Evolutionary conservation across 805 yeast genomes (phyloP).

Genomic region (Scheffersomyces amazonensis): DNA sequence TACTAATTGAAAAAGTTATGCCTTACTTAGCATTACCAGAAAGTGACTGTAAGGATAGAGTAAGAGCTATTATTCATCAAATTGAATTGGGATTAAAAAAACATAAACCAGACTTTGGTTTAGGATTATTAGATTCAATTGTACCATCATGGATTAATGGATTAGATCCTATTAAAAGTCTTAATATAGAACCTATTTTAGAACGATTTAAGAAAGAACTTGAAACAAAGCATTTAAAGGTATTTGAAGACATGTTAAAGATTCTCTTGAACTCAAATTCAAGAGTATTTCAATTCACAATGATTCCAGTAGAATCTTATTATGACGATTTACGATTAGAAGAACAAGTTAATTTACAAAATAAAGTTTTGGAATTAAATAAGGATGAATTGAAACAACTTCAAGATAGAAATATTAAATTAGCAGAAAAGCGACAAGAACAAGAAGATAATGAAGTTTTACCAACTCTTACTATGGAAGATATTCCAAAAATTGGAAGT

Average conservation of each 20-base stretch:
- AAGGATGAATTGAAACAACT: constrained; percentile 58
- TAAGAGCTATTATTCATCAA: constrained; percentile 88
- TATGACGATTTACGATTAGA: constrained; percentile 49
- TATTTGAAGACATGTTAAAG: constrained; percentile 61
- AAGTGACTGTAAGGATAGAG: constrained; percentile 34
- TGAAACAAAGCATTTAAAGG: constrained; percentile 39
- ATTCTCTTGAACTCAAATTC: constrained; percentile 42
- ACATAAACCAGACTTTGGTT: constrained; percentile 87
- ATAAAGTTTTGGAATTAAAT: constrained; percentile 41
- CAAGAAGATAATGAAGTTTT: constrained; percentile 73
- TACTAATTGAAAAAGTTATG: constrained; percentile 41
- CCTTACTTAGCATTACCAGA: constrained; percentile 26
- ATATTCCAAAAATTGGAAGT: constrained; percentile 62
- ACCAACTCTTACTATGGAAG: constrained; percentile 73
- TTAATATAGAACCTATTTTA: constrained; percentile 65
- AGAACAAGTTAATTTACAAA: constrained; percentile 53
- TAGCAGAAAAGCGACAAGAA: constrained; percentile 63
- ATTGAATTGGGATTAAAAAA: constrained; percentile 80
- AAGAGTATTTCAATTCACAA: constrained; percentile 67
- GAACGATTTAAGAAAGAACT: constrained; percentile 61
- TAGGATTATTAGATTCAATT: constrained; percentile 67
- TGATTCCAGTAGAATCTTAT: constrained; percentile 67
- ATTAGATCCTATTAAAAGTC: constrained; percentile 66
- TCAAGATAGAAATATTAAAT: constrained; percentile 53
- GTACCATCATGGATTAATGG: constrained; percentile 86